Evolutionary conservation across 495 filamentous ascomycete species (phyloP).

Genomic region (Thermothielavioides terrestris): DNA sequence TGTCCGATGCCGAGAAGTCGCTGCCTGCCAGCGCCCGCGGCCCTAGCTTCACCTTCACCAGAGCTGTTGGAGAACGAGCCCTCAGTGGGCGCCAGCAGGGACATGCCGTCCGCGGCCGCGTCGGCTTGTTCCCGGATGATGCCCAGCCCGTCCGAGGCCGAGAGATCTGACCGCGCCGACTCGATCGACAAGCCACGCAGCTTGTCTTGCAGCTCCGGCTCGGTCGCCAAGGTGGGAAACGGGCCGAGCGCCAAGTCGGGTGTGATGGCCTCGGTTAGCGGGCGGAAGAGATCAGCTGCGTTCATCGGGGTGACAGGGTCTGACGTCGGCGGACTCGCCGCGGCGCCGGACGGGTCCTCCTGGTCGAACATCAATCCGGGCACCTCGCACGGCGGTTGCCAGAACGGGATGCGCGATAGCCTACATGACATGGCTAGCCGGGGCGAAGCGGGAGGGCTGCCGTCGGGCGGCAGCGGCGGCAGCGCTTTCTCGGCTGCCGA

Average conservation of each 20-base stretch:
- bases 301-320: constrained; percentile 7
- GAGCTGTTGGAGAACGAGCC: background rate
- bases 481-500: background rate
- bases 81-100: constrained; percentile 10
- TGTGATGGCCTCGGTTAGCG: background rate
- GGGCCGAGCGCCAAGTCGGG: constrained; percentile 9
- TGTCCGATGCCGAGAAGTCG: background rate
- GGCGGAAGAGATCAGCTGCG: constrained; percentile 10
- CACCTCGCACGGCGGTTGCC: constrained; percentile 12
- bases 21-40: background rate
- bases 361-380: constrained; percentile 15
- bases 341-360: background rate
- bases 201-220: background rate
- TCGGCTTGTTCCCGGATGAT: constrained; percentile 14
- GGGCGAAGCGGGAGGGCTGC: background rate
- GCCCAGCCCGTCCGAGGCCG: constrained; percentile 3
- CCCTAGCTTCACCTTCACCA: background rate
- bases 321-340: constrained; percentile 1
- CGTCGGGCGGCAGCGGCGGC: constrained; percentile 1
- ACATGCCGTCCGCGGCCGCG: constrained; percentile 10
- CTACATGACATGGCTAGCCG: constrained; percentile 13
- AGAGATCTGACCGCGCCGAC: background rate
- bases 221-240: background rate
- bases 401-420: constrained; percentile 10
- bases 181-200: constrained; percentile 1